phyloP scores from a whole-genome alignment of 2,329 filamentous ascomycete species.

The Metarhizium guizhouense region DNA sequence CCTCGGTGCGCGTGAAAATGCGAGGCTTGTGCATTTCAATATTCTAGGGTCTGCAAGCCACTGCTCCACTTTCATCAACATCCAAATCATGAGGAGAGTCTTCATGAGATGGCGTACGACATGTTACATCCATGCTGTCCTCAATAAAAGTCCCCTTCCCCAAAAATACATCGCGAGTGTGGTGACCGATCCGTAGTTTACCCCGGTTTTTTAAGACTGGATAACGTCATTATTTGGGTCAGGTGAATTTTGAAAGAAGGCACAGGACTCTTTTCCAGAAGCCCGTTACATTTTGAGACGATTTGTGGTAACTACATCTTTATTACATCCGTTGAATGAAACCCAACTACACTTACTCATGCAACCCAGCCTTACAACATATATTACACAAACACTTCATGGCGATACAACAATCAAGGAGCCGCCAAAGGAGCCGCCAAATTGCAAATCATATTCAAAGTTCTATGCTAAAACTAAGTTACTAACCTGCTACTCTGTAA shows the following conservation, averaged over 20 bases:
- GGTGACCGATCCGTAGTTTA: not conserved
- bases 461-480: too few species aligned
- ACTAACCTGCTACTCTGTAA: too few species aligned
- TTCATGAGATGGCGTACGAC: not conserved
- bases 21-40: not conserved
- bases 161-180: not conserved
- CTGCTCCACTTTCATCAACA: not conserved
- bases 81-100: too few species aligned
- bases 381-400: not conserved
- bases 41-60: not conserved
- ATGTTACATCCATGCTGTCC: too few species aligned
- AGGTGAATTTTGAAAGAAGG: not conserved
- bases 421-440: too few species aligned
- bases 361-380: not conserved
- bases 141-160: not conserved
- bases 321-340: not conserved
- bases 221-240: not conserved
- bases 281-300: not conserved
- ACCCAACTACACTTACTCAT: not conserved
- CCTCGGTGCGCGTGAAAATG: not conserved
- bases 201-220: not conserved
- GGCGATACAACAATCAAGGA: not conserved
- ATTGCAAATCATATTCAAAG: too few species aligned
- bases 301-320: not conserved
- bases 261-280: not conserved